Evolutionary conservation across 352 stramenopile species (phyloP), one percentile per base, ranked within the genome.

Genomic region (Phytopythium boreale): DNA sequence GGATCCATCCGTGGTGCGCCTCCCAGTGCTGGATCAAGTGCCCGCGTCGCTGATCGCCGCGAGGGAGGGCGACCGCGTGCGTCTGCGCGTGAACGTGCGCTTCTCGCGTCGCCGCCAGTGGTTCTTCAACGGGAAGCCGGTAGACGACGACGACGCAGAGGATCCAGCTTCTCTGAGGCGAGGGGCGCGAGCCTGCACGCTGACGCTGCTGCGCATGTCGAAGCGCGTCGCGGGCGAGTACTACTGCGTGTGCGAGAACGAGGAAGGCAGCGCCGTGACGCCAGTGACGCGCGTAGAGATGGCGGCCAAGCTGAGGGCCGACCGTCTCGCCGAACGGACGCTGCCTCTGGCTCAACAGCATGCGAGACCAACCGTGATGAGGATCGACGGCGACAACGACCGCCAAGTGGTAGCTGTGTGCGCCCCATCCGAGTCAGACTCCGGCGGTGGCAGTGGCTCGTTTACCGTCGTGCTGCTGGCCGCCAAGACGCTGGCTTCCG

Each of bases 171-270:
- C 24, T 17, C 64, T 44, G 56, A 31, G 62, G 7, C 24, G 26
- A 14, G 79, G 79, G 12, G 60, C 67, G 17, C 64, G 68, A 34
- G 70, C 66, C 9, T 75, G 59, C 55, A 80, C 69, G 5, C 73
- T 91, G 20, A 47, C 77, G 7, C 65, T 91, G 20, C 11, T 39
- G 2, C 73, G 67, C 9, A 64, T 87, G 46, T 83, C 74, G 2
- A 78, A 72, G 49, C 80, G 82, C 5, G 69, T 77, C 6, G 63
- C 61, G 11, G 82, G 78, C 1, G 75, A 88, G 34, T 89, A 89
- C 62, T 77, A 72, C 59, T 91, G 82, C 61, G 74, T 77, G 20
- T 89, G 78, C 47, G 69, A 79, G 49, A 89, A 91, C 55, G 82
- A 91, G 52, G 82, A 91, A 61, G 80, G 82, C 9, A 57, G 20